Conservation (phyloP, 495 filamentous ascomycete genomes). For the Trichoderma virens region DNA sequence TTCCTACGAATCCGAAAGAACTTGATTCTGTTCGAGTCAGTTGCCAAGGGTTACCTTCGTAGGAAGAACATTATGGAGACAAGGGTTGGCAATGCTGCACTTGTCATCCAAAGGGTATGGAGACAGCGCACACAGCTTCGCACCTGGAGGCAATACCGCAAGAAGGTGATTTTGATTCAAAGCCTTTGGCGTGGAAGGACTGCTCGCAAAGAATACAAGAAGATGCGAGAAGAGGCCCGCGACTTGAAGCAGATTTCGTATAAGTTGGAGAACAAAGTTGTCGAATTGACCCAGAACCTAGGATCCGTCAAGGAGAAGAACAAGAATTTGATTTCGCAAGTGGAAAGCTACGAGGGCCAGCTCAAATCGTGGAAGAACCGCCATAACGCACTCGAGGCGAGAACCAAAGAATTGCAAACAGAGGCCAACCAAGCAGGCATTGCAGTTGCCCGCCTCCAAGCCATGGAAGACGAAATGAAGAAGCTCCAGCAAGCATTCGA, state of each 20-base stretch:
- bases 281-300: constrained; percentile 90
- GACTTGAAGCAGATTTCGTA: constrained; percentile 99
- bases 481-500: constrained; percentile 79
- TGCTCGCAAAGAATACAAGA: constrained; percentile 81
- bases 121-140: constrained; percentile 69
- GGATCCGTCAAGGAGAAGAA: constrained; percentile 90
- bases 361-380: constrained; percentile 89
- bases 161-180: constrained; percentile 82
- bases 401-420: constrained; percentile 85
- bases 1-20: constrained; percentile 72
- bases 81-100: constrained; percentile 84
- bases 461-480: constrained; percentile 91
- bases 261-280: constrained; percentile 98
- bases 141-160: constrained; percentile 79
- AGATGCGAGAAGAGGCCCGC: constrained; percentile 83
- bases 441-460: constrained; percentile 74
- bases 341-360: constrained; percentile 94
- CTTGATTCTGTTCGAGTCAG: constrained; percentile 77
- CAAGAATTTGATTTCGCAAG: constrained; percentile 76
- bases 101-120: constrained; percentile 86
- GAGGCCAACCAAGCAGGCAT: constrained; percentile 98
- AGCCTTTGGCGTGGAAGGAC: constrained; percentile 85
- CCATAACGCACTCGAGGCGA: constrained; percentile 83
- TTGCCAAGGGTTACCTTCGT: constrained; percentile 83
- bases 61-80: constrained; percentile 87